Evolutionary conservation across 2,329 filamentous ascomycete species (phyloP), one percentile per base, ranked within the genome.

Genomic region (Pseudogymnoascus sp.): DNA sequence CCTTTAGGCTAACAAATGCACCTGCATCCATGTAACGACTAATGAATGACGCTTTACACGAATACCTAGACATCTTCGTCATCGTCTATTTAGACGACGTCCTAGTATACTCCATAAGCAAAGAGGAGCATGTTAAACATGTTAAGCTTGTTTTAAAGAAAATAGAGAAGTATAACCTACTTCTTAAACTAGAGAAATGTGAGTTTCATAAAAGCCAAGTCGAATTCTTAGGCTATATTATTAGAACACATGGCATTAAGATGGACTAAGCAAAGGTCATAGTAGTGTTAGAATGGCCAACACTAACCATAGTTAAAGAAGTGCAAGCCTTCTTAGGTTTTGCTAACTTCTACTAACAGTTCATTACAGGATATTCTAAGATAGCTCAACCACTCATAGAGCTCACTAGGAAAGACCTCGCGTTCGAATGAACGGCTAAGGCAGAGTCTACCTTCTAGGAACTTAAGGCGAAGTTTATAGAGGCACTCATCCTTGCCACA

Each of bases 281-380:
- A n/a, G 40, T 60, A 1, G 66, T 71, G 21, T 29, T 56, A 10
- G 53, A 71, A 1, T 73, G 64, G 67, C 33, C 44, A 23, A 40
- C n/a, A 9, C 65, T 60, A 1, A 65, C 5, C 2, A 66, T 13
- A 21, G 56, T 68, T 15, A 65, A 67, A 26, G 65, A 74, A 2
- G 61, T 74, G 4, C 65, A 71, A 63, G 42, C 61, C 1, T 74
- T 75, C 62, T 17, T 75, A 15, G 65, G 68, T 0, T 75, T 75
- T 63, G 62, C 65, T 6, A 76, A 75, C 63, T 75, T 74, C 46
- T 75, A 75, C 59, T 7, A 64, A 44, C 38, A 64, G 13, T 76
- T 75, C 64, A 72, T 75, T 15, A 46, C 63, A 13, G 38, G 56
- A 10, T 76, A 70, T 62, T 68, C 64, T 2, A 26, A 23, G 21